phyloP scores from a whole-genome alignment of 169 alveolate genomes.

The Cryptosporidium baileyi region DNA sequence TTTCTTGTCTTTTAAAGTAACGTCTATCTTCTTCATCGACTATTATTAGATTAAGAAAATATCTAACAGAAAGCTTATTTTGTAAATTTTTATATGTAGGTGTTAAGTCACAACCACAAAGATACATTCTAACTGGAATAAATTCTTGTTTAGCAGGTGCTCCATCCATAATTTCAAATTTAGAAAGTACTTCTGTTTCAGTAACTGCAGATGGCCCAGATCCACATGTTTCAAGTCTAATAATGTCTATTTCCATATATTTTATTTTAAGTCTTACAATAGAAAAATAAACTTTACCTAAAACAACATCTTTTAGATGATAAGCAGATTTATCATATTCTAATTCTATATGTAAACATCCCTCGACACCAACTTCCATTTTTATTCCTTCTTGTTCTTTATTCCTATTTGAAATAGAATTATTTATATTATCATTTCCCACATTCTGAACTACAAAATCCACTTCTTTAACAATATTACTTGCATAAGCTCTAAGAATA shows the following conservation, averaged over 20 bases:
- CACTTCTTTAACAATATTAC: slow-evolving; percentile 91
- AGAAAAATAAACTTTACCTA: slow-evolving; percentile 96
- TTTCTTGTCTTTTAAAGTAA: slow-evolving; percentile 95
- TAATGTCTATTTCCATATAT: slow-evolving; percentile 93
- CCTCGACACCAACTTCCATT: slow-evolving; percentile 96
- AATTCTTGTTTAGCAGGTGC: slow-evolving; percentile 95
- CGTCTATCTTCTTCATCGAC: slow-evolving; percentile 98
- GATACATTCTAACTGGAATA: slow-evolving; percentile 95
- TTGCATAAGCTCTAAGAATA: slow-evolving; percentile 90
- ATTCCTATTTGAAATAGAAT: slow-evolving; percentile 16
- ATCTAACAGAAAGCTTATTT: slow-evolving; percentile 93
- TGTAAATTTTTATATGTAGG: slow-evolving; percentile 96
- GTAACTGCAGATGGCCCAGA: slow-evolving; percentile 83
- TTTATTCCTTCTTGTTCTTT: slow-evolving; percentile 45
- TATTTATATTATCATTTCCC: background rate
- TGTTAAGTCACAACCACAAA: slow-evolving; percentile 96
- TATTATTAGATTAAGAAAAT: slow-evolving; percentile 94
- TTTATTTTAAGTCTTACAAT: slow-evolving; percentile 96
- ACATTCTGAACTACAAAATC: slow-evolving; percentile 94
- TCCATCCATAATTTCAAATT: slow-evolving; percentile 99
- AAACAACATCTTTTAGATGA: slow-evolving; percentile 95
- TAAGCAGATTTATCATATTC: slow-evolving; percentile 91
- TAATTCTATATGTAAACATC: slow-evolving; percentile 88
- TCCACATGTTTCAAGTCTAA: slow-evolving; percentile 85
- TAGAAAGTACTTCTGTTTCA: slow-evolving; percentile 94